A percentile compares a stretch with the other conserved stretches of the same genome.
Evolutionary conservation across 1,139 yeast species (phyloP).

Genomic region (Scheffersomyces cryptocercus): DNA sequence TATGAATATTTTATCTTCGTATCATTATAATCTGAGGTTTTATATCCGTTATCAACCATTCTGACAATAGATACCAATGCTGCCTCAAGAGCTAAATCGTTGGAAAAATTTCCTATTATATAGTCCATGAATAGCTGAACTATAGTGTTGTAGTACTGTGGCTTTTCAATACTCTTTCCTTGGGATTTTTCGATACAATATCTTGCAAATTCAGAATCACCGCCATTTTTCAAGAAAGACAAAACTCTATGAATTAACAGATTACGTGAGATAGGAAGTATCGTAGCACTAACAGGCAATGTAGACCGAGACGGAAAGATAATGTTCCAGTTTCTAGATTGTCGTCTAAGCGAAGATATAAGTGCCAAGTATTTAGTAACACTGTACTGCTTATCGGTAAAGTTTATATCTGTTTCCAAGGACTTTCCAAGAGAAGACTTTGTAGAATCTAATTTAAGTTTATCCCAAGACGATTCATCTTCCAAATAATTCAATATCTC

Average conservation of each 20-base stretch:
- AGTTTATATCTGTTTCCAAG: constrained; percentile 7
- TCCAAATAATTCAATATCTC: constrained; percentile 42
- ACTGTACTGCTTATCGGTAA: constrained; percentile 14
- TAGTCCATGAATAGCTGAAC: constrained; percentile 50
- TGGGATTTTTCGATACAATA: constrained; percentile 18
- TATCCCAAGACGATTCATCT: constrained; percentile 16
- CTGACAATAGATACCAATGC: constrained; percentile 37
- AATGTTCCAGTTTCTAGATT: constrained; percentile 47
- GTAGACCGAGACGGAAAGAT: constrained; percentile 29
- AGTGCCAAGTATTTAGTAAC: constrained; percentile 44
- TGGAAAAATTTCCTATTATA: constrained; percentile 47
- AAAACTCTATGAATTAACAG: constrained; percentile 30
- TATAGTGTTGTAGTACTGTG: constrained; percentile 32
- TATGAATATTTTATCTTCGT: constrained; percentile 20
- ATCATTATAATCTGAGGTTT: constrained; percentile 12
- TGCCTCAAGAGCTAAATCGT: constrained; percentile 40
- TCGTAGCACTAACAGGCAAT: constrained; percentile 48
- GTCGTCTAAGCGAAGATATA: constrained; percentile 47
- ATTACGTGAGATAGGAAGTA: constrained; percentile 44
- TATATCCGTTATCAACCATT: constrained; percentile 28
- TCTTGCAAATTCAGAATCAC: constrained; percentile 21
- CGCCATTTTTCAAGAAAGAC: constrained; percentile 28
- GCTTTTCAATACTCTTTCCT: constrained; percentile 16
- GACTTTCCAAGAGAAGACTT: constrained; percentile 16
- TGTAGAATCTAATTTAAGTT: constrained; percentile 22